Base-by-base conservation (phyloP, 257 asterid genomes). In the Capsicum baccatum region DNA sequence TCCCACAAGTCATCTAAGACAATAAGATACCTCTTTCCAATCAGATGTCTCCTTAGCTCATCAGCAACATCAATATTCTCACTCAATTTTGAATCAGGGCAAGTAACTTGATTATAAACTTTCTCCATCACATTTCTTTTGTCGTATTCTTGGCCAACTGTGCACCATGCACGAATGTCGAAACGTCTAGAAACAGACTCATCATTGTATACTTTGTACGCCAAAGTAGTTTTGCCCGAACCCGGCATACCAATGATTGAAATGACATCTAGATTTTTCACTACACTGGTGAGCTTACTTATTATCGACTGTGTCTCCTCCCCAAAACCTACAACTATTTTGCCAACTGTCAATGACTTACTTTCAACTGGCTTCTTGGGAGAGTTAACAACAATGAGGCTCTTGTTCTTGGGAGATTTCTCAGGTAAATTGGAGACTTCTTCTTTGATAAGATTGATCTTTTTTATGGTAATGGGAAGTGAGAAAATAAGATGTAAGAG, bases 1-100 rank as follows among this genome's bases (percentile, higher is more conserved):
- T 69, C 42, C 89, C 89, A 82, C 5, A 84, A 17, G 68, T 87
- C 87, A 84, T 87, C 89, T 47, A 87, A 13, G 19, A 87, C 86
- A 4, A 85, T 69, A 11, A 87, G 63, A 14, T 87, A 87, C 35
- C 83, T 82, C 73, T 55, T 55, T 4, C 82, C 86, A 4, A 0
- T 10, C 8, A 87, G 67, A 3, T 55, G 54, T 19, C 17, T 63
- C 13, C 79, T 15, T 14, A 87, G 21, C 17, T 21, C 6, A 16
- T 26, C 84, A 55, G 80, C 84, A 79, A 87, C 39, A 15, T 66
- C 47, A 0, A 66, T 35, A 66, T 64, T 63, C 21, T 84, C 54
- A n/a, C 13, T 19, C 42, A 14, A 59, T 52, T 76, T 50, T 6
- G 13, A 44, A 55, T 55, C 16, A 0, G 15, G 47, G 15, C 50